Conservation (phyloP, 1,284 basidiomycete species). For the Melampsora larici-populina region DNA sequence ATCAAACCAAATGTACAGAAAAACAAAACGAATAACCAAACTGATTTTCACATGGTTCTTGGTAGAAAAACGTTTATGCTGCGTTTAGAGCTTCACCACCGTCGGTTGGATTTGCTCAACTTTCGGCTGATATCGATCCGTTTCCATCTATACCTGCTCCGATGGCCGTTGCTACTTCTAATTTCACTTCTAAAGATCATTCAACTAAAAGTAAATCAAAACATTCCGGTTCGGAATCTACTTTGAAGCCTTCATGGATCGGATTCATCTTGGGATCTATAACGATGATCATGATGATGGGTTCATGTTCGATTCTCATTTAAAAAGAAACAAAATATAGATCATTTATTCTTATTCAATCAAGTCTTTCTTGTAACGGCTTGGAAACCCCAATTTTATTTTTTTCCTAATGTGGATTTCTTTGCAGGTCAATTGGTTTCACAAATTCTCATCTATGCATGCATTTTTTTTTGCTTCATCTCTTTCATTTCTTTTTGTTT, state of each 20-base stretch:
- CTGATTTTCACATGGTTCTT: neutral
- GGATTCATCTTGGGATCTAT: no score
- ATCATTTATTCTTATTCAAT: no score
- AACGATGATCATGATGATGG: neutral
- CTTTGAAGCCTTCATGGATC: neutral
- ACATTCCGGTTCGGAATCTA: neutral
- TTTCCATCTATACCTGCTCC: neutral
- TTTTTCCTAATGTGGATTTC: no score
- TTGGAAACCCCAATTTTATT: no score
- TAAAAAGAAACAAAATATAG: neutral
- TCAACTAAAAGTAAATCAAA: neutral
- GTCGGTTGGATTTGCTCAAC: conserved; percentile 40
- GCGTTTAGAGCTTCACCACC: conserved; percentile 40
- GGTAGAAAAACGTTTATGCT: conserved; percentile 41
- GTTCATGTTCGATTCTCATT: neutral
- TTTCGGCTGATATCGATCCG: conserved; percentile 6
- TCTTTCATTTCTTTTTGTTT: no score
- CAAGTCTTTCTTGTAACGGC: no score
- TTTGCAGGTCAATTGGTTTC: no score
- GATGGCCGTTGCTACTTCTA: neutral
- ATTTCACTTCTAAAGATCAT: neutral
- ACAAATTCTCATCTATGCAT: no score
- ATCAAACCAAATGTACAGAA: neutral
- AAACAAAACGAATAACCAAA: neutral
- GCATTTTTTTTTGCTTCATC: no score